Conservation (phyloP, 805 yeast genomes). For the Kodamaea kakaduensis region DNA sequence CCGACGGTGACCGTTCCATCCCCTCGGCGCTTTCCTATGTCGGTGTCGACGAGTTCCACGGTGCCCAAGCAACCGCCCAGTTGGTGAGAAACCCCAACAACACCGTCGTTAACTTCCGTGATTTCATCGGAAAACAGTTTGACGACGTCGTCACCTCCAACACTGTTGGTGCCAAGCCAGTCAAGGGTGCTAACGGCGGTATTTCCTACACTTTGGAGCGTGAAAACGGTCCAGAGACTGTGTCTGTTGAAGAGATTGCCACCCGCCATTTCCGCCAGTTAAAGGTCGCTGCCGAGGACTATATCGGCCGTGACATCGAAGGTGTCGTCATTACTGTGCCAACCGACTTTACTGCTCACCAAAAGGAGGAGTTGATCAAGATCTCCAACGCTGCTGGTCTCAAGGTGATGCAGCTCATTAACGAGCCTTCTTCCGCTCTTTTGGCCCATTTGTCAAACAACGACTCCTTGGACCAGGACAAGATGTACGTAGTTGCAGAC, state of each 20-base stretch:
- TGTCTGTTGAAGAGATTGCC: slow-evolving; percentile 73
- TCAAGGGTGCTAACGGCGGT: slow-evolving; percentile 56
- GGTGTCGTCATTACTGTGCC: slow-evolving; percentile 90
- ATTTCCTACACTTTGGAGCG: slow-evolving; percentile 60
- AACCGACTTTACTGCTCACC: slow-evolving; percentile 74
- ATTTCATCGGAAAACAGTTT: slow-evolving; percentile 75
- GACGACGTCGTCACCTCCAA: slow-evolving; percentile 57
- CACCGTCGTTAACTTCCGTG: slow-evolving; percentile 91
- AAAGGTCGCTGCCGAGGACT: slow-evolving; percentile 88
- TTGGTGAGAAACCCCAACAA: slow-evolving; percentile 82
- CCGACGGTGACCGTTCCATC: slow-evolving; percentile 96
- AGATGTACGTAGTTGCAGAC: slow-evolving; percentile 87
- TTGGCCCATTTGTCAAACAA: slow-evolving; percentile 66
- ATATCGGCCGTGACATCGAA: slow-evolving; percentile 73
- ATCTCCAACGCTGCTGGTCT: slow-evolving; percentile 71
- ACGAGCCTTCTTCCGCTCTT: slow-evolving; percentile 90
- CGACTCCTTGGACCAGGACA: slow-evolving; percentile 53
- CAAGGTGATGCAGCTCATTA: slow-evolving; percentile 78
- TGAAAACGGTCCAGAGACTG: slow-evolving; percentile 47
- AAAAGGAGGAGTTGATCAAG: slow-evolving; percentile 57
- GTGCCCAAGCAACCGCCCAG: slow-evolving; percentile 92
- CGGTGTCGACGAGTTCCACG: slow-evolving; percentile 95
- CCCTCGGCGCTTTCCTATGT: slow-evolving; percentile 90
- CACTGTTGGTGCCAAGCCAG: slow-evolving; percentile 56
- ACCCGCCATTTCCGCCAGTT: slow-evolving; percentile 80